phyloP scores from a whole-genome alignment of 495 filamentous ascomycete genomes.

The Neurospora africana region DNA sequence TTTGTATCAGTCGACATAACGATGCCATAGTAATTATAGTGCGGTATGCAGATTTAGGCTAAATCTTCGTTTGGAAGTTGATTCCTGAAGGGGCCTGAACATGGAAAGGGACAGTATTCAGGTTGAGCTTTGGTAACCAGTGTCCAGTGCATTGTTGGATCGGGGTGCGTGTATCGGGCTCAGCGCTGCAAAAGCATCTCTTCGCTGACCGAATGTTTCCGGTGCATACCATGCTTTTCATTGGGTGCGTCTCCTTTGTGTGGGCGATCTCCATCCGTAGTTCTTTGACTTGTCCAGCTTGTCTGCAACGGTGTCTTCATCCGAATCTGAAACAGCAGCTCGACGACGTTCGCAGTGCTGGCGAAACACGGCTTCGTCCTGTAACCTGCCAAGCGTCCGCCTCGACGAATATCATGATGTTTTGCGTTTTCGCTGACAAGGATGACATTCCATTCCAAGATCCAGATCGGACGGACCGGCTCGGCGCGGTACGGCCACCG shows the following conservation, averaged over 20 bases:
- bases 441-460: background rate
- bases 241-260: background rate
- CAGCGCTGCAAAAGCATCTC: background rate
- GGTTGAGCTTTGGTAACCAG: background rate
- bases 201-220: background rate
- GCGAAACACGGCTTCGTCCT: background rate
- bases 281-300: background rate
- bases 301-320: background rate
- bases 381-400: background rate
- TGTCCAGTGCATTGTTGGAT: background rate
- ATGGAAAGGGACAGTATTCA: background rate
- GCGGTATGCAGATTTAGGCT: background rate
- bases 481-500: background rate
- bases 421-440: background rate
- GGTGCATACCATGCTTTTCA: background rate
- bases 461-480: background rate
- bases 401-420: background rate
- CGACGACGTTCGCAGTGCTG: background rate
- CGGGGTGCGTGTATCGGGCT: background rate
- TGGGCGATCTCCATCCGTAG: background rate
- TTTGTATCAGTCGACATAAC: background rate
- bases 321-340: background rate
- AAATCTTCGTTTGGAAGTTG: background rate
- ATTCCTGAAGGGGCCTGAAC: background rate
- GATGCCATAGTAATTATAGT: background rate